Conservation (phyloP, 2,329 filamentous ascomycete species). For the Elsinoe ampelina region DNA sequence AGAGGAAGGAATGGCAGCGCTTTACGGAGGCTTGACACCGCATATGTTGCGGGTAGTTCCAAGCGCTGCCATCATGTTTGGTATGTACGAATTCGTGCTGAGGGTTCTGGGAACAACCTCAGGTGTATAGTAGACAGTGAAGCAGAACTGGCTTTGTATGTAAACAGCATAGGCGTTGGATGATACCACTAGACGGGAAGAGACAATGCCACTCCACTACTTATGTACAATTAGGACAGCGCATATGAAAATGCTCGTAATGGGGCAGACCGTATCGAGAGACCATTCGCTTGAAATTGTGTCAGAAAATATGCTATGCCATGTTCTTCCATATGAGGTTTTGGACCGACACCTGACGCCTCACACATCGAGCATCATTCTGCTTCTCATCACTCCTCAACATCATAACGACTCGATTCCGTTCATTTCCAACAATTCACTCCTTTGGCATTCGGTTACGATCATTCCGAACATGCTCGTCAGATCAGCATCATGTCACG, state of each 20-base stretch:
- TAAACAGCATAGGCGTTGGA: background rate
- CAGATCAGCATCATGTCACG: conserved; percentile 51
- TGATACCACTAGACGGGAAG: conserved; percentile 4
- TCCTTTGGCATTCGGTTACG: background rate
- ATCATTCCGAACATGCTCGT: background rate
- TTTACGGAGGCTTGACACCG: conserved; percentile 86
- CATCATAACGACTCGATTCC: background rate
- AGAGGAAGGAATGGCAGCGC: conserved; percentile 74
- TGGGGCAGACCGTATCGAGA: background rate
- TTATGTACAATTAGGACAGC: background rate
- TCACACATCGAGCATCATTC: no score
- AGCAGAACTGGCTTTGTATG: background rate
- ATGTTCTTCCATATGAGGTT: no score
- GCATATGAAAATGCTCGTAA: no score
- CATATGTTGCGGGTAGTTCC: conserved; percentile 87
- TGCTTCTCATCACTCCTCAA: background rate
- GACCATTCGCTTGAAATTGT: no score
- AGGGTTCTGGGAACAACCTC: conserved; percentile 38
- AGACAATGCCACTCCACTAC: background rate
- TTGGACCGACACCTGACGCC: background rate
- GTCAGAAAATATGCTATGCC: no score
- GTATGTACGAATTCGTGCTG: conserved; percentile 59
- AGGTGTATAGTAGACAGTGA: conserved; percentile 23
- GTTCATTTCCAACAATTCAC: background rate
- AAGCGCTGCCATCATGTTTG: conserved; percentile 92